Conservation (phyloP, 2,329 filamentous ascomycete species). For the Mariannaea sp. region DNA sequence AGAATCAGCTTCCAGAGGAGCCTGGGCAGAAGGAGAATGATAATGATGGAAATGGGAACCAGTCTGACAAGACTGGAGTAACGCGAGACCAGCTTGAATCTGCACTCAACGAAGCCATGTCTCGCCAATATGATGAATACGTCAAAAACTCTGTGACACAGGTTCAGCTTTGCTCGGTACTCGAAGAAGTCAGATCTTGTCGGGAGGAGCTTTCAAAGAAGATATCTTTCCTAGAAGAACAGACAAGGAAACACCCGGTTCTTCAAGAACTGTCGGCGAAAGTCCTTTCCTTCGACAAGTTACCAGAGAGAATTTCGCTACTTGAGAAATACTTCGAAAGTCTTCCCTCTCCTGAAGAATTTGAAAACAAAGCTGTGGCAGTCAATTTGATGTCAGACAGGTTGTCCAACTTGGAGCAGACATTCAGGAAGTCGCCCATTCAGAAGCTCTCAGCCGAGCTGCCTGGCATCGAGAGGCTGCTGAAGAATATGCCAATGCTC, state of each 20-base stretch:
- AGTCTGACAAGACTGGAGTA: too few relatives aligned
- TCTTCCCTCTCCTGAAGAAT: background rate
- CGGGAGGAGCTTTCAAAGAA: background rate
- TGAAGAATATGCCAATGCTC: background rate
- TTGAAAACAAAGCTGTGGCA: background rate
- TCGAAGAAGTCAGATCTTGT: background rate
- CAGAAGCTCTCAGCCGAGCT: background rate
- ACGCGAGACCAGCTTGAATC: too few relatives aligned
- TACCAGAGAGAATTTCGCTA: background rate
- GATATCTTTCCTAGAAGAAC: background rate
- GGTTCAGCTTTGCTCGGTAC: background rate
- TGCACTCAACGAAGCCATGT: too few relatives aligned
- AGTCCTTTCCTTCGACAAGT: background rate
- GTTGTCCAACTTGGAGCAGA: background rate
- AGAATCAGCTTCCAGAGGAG: background rate
- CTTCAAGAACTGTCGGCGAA: background rate
- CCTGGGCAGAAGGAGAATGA: background rate
- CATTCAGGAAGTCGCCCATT: background rate
- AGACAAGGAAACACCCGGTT: background rate
- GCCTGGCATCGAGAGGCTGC: background rate
- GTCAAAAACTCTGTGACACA: background rate
- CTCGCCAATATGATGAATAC: slow-evolving; percentile 1
- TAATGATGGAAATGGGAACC: background rate
- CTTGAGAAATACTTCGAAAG: background rate
- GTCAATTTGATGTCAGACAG: background rate